These are phyloP conservation scores for Theobroma grandiflorum DNA, from an alignment of 441 rosid genomes.

Conservation along the genomic window DNA sequence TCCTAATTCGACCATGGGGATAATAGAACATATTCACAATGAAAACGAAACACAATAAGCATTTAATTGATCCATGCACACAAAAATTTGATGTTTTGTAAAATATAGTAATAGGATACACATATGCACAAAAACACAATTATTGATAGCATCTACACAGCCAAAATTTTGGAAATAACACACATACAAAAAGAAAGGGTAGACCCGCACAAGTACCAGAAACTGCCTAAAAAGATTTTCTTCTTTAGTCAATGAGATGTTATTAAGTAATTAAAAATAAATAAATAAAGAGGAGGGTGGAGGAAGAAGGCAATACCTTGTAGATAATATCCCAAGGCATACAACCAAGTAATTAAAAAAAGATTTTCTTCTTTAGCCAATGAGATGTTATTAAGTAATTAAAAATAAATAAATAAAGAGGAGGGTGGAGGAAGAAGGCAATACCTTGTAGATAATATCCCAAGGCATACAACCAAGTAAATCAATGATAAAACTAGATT, in stretches of 20 bases:
- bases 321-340: conserved; percentile 94
- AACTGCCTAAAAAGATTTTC: neutral
- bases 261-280: neutral
- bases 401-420: neutral
- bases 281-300: neutral
- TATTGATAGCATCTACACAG: neutral
- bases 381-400: neutral
- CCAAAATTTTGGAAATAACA: neutral
- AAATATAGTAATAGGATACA: neutral
- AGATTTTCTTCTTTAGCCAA: too few relatives aligned
- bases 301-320: conserved; percentile 55
- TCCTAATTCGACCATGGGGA: neutral
- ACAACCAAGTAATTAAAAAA: conserved; percentile 80
- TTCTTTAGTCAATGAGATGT: neutral
- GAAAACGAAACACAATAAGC: neutral
- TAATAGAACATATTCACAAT: neutral
- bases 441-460: conserved; percentile 91
- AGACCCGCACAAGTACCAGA: neutral
- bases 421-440: conserved; percentile 1
- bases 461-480: conserved; percentile 89
- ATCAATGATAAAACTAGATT: conserved; percentile 76
- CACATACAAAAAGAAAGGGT: neutral
- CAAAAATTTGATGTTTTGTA: neutral
- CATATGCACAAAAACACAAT: neutral
- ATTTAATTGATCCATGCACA: neutral